Conservation (phyloP, 805 yeast genomes). For the Saccharomycopsis sp. region DNA sequence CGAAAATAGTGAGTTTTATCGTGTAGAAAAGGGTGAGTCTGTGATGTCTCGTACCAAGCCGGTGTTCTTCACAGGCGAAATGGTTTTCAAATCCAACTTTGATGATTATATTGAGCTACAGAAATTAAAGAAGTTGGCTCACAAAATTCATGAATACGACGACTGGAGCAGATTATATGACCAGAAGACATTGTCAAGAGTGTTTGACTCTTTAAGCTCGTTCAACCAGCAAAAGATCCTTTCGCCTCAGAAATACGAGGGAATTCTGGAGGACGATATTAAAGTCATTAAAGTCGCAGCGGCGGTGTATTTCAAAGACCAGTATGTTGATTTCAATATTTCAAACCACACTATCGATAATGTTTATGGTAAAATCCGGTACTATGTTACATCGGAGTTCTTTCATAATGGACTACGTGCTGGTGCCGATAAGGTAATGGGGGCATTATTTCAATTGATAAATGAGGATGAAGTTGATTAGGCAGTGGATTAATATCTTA, state of each 20-base stretch:
- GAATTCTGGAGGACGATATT: slow-evolving; percentile 6
- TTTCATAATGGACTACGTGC: slow-evolving; percentile 47
- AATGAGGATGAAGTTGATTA: slow-evolving; percentile 35
- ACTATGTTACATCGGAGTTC: slow-evolving; percentile 40
- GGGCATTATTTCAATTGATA: slow-evolving; percentile 34
- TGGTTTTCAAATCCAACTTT: slow-evolving; percentile 46
- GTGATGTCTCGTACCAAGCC: slow-evolving; percentile 20
- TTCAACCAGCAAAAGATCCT: slow-evolving; percentile 9
- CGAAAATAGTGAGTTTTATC: slow-evolving; percentile 26
- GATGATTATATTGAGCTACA: slow-evolving; percentile 41
- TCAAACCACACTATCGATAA: slow-evolving; percentile 32
- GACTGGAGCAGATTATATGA: slow-evolving; percentile 27
- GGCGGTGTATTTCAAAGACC: slow-evolving; percentile 43
- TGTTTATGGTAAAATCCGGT: slow-evolving; percentile 32
- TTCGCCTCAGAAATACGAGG: not conserved
- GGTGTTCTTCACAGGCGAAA: slow-evolving; percentile 47
- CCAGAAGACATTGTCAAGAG: slow-evolving; percentile 23
- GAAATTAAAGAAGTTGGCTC: slow-evolving; percentile 36
- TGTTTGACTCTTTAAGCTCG: slow-evolving; percentile 9
- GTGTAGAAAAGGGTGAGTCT: slow-evolving; percentile 4
- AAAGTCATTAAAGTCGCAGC: slow-evolving; percentile 34
- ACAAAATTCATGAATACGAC: slow-evolving; percentile 29
- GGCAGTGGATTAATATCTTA: not conserved
- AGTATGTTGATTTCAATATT: slow-evolving; percentile 44
- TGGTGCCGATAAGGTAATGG: slow-evolving; percentile 35